Evolutionary conservation across 1,284 basidiomycete species (phyloP), one percentile per base, ranked within the genome.

Genomic region (Gomphus sp.): DNA sequence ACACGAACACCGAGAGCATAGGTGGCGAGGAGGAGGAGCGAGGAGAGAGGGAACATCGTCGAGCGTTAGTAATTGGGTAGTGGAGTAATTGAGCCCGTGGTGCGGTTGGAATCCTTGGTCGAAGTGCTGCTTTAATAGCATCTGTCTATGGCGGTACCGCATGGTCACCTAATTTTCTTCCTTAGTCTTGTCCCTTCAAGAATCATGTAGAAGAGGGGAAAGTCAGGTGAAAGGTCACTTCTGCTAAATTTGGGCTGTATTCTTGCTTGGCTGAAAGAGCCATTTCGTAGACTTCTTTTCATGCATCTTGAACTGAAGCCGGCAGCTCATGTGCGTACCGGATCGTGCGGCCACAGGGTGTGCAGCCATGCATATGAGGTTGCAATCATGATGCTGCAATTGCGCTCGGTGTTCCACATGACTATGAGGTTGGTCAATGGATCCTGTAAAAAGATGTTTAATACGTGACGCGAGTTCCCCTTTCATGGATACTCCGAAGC

Each of bases 1-100:
- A 79, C 73, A 3, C 31, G 52, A 12, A 53, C 52, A 11, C 36
- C 52, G 36, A 53, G 36, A 28, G 36, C 52, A 7, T 36, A 53
- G 36, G 52, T 7, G n/a, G 39, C 52, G 36, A 53, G 39, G 16
- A n/a, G 36, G 18, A 53, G 22, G 25, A 53, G 36, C n/a, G 33
- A 39, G 4, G 52, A 14, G 5, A 53, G 39, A 16, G 36, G 34
- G 18, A 41, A 43, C 52, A 53, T 53, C 28, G 12, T 50, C 7
- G 25, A 12, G 28, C 44, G 10, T 28, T 28, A 4, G 28, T 28
- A 28, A 28, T 2, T 28, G 2, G 44, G n/a, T 10, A 18, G 7
- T 22, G 44, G 4, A 22, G 22, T 25, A 22, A 47, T 6, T 2
- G n/a, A 25, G 43, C 18, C 43, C 16, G 43, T 22, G 44, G 22